phyloP scores from a whole-genome alignment of 2,329 filamentous ascomycete species.

The Proliferodiscus dingleyae region DNA sequence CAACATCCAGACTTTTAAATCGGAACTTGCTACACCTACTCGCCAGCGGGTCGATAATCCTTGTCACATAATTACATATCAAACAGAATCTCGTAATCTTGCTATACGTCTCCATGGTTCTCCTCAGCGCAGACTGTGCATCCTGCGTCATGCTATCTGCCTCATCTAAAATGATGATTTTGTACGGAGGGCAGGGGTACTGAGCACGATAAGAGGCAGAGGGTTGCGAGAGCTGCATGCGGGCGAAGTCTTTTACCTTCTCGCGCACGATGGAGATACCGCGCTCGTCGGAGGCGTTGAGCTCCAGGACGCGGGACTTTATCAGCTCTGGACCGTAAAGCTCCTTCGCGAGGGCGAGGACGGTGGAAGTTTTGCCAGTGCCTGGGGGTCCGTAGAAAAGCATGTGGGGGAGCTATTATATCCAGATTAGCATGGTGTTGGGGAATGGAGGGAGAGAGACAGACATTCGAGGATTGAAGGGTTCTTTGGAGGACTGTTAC shows the following conservation, averaged over 20 bases:
- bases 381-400: slow-evolving; percentile 98
- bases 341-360: slow-evolving; percentile 94
- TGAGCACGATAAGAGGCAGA: slow-evolving; percentile 58
- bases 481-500: slow-evolving; percentile 88
- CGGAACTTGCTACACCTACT: slow-evolving; percentile 93
- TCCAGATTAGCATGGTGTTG: slow-evolving; percentile 13
- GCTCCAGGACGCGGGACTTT: slow-evolving; percentile 90
- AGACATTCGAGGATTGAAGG: slow-evolving; percentile 85
- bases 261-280: slow-evolving; percentile 95
- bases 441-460: slow-evolving; percentile 17
- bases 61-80: slow-evolving; percentile 97
- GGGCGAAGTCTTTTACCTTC: slow-evolving; percentile 97
- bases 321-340: slow-evolving; percentile 95
- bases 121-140: slow-evolving; percentile 83
- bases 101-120: slow-evolving; percentile 97
- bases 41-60: slow-evolving; percentile 94
- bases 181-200: slow-evolving; percentile 95
- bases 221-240: slow-evolving; percentile 85
- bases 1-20: slow-evolving; percentile 91
- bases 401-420: slow-evolving; percentile 93
- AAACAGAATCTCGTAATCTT: slow-evolving; percentile 96
- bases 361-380: slow-evolving; percentile 96
- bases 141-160: slow-evolving; percentile 99
- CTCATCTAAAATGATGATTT: slow-evolving; percentile 97
- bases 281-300: slow-evolving; percentile 98